phyloP scores from a whole-genome alignment of 2,329 filamentous ascomycete species.

The Ustulina deusta region DNA sequence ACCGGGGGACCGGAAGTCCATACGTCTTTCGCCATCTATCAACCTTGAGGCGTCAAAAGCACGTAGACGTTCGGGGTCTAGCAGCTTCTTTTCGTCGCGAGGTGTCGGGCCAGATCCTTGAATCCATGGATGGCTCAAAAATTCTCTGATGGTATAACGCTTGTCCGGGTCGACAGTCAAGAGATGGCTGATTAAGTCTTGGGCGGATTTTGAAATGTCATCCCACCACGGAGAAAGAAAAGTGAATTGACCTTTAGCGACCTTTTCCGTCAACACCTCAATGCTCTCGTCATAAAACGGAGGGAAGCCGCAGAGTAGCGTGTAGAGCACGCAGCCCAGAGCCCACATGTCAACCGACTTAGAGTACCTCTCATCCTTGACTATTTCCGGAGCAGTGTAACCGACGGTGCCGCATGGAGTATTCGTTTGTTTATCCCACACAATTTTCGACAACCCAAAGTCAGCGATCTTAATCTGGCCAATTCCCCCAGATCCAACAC shows the following conservation, averaged over 20 bases:
- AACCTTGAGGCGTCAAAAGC: conserved; percentile 69
- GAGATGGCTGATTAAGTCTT: conserved; percentile 93
- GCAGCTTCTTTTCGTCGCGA: conserved; percentile 68
- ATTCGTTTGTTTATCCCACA: conserved; percentile 99
- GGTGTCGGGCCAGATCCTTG: conserved; percentile 71
- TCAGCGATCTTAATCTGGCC: conserved; percentile 97
- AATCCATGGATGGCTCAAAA: conserved; percentile 96
- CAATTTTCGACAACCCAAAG: conserved; percentile 96
- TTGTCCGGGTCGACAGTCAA: conserved; percentile 95
- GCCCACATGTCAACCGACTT: conserved; percentile 99
- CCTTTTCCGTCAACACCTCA: conserved; percentile 95
- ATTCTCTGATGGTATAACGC: conserved; percentile 92
- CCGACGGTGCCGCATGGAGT: conserved; percentile 99
- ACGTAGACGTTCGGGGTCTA: conserved; percentile 60
- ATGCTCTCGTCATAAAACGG: conserved; percentile 99
- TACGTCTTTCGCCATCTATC: conserved; percentile 72
- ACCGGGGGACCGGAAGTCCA: conserved; percentile 95
- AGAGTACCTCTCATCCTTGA: conserved; percentile 98
- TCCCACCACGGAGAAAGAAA: conserved; percentile 99
- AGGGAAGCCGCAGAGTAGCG: conserved; percentile 94
- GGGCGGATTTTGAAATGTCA: conserved; percentile 93
- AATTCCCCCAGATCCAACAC: conserved; percentile 88
- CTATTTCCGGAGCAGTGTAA: conserved; percentile 97
- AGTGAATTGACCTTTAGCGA: conserved; percentile 94
- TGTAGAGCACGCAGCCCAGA: conserved; percentile 95